These are phyloP conservation scores for Chrysochromulina parva DNA, from an alignment of 78 protist species.

Conservation along the genomic window DNA sequence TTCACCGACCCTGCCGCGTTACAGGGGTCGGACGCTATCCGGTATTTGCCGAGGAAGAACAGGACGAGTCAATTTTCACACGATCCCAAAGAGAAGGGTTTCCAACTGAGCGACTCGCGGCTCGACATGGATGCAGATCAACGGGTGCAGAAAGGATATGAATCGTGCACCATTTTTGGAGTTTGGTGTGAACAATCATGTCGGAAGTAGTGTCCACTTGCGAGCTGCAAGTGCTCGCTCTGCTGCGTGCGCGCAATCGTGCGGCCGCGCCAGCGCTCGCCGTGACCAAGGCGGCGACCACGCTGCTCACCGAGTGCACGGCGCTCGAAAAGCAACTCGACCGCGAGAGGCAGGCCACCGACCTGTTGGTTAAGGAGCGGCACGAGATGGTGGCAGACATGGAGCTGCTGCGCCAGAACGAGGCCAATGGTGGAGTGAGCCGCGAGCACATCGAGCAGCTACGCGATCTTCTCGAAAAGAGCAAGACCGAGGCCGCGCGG, in stretches of 20 bases:
- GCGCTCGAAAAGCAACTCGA: neutral
- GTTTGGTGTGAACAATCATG: too few relatives aligned
- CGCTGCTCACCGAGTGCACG: neutral
- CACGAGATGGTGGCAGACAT: neutral
- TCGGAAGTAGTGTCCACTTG: too few relatives aligned
- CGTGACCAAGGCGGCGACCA: neutral
- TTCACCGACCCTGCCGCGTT: too few relatives aligned
- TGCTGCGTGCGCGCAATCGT: neutral
- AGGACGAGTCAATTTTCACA: too few relatives aligned
- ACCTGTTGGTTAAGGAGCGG: neutral
- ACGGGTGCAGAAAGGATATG: too few relatives aligned
- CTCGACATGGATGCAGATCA: too few relatives aligned
- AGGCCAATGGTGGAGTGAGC: neutral
- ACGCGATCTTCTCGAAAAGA: neutral
- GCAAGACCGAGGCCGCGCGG: neutral
- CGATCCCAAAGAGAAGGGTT: too few relatives aligned
- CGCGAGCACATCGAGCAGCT: neutral
- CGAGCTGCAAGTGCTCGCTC: too few relatives aligned
- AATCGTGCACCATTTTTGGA: too few relatives aligned
- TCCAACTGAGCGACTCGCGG: too few relatives aligned
- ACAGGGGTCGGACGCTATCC: too few relatives aligned
- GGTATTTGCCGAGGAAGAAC: too few relatives aligned
- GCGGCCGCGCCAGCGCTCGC: neutral
- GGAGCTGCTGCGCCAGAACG: conserved; percentile 14
- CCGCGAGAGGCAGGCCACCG: neutral